These are phyloP conservation scores for Sesbania bispinosa DNA, from an alignment of 306 rosid genomes.

Conservation along the genomic window DNA sequence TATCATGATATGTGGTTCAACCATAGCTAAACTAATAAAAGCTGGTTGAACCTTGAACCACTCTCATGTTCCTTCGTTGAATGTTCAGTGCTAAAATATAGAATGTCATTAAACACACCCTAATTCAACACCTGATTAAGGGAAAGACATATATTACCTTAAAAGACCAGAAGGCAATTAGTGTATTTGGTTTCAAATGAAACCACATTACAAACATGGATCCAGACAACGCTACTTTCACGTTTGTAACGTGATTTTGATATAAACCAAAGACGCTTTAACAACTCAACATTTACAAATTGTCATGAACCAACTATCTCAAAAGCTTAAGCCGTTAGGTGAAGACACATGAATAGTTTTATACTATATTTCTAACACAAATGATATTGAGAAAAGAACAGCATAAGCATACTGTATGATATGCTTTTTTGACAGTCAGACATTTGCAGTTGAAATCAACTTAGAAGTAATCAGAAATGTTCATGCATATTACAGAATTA, in stretches of 20 bases:
- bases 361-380: too few relatives aligned
- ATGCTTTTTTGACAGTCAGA: background rate
- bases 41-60: background rate
- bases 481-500: background rate
- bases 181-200: too few relatives aligned
- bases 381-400: background rate
- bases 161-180: background rate
- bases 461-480: constrained; percentile 26
- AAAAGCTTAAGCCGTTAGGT: too few relatives aligned
- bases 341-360: too few relatives aligned
- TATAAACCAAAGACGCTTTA: too few relatives aligned
- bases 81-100: background rate
- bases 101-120: background rate
- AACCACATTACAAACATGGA: too few relatives aligned
- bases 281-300: background rate
- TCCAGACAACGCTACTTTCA: too few relatives aligned
- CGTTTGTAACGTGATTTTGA: too few relatives aligned
- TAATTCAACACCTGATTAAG: constrained; percentile 7
- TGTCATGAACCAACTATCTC: too few relatives aligned
- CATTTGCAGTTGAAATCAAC: constrained; percentile 7
- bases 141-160: background rate
- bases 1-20: background rate
- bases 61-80: background rate
- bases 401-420: background rate
- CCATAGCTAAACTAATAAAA: background rate